Evolutionary conservation across 768 basidiomycete genomes (phyloP).

Genomic region (Pisolithus tinctorius): DNA sequence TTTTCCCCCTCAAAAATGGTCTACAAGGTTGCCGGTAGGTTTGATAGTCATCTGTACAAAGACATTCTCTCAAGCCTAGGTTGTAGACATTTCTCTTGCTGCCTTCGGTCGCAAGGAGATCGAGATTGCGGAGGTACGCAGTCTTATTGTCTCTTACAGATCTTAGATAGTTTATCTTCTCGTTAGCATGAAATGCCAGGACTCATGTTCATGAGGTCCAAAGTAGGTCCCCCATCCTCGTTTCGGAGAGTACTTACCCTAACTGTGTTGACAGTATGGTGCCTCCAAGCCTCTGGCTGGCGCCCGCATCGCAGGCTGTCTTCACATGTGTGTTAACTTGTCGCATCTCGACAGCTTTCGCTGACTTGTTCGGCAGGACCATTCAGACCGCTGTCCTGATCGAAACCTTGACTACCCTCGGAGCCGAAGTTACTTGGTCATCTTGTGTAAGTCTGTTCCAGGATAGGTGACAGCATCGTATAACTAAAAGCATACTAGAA

Average conservation of each 20-base stretch:
- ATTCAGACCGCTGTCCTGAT: slow-evolving; percentile 98
- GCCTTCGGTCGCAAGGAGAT: slow-evolving; percentile 99
- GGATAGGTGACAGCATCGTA: neutral
- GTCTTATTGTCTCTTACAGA: slow-evolving; percentile 9
- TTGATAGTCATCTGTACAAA: neutral
- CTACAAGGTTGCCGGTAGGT: slow-evolving; percentile 84
- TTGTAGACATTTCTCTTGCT: slow-evolving; percentile 86
- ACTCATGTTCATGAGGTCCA: slow-evolving; percentile 86
- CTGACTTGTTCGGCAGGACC: slow-evolving; percentile 55
- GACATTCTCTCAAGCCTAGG: slow-evolving; percentile 1
- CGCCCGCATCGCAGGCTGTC: slow-evolving; percentile 94
- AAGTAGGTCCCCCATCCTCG: slow-evolving; percentile 41
- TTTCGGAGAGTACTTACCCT: slow-evolving; percentile 8
- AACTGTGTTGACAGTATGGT: slow-evolving; percentile 49
- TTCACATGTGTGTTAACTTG: slow-evolving; percentile 74
- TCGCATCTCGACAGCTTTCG: neutral
- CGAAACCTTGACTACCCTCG: slow-evolving; percentile 91
- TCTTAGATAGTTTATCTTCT: slow-evolving; percentile 7
- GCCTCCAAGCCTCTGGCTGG: slow-evolving; percentile 82
- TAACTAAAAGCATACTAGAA: slow-evolving; percentile 46
- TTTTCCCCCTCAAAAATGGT: slow-evolving; percentile 42
- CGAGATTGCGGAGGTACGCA: slow-evolving; percentile 89
- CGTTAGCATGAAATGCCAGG: slow-evolving; percentile 88
- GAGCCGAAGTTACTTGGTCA: slow-evolving; percentile 98
- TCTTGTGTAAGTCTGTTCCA: slow-evolving; percentile 65